These are phyloP conservation scores for Hypomontagnella monticulosa DNA, from an alignment of 495 filamentous ascomycete species.

Conservation along the genomic window DNA sequence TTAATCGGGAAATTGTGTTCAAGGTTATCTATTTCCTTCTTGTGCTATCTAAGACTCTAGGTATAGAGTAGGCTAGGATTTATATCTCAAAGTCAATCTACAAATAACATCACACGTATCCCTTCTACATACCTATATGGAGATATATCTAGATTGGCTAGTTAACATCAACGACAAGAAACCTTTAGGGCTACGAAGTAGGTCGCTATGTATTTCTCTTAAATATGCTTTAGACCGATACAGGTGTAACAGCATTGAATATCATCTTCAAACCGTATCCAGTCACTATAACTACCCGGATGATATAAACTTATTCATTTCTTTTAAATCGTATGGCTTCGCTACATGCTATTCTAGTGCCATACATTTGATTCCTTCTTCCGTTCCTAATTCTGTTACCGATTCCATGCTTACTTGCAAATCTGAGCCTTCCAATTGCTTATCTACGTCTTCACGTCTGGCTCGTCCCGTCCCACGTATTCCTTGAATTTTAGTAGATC, in stretches of 20 bases:
- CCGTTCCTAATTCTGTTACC: background rate
- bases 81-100: too few relatives aligned
- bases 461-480: constrained; percentile 87
- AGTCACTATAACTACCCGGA: background rate
- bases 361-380: background rate
- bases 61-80: too few relatives aligned
- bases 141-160: too few relatives aligned
- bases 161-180: too few relatives aligned
- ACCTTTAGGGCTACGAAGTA: too few relatives aligned
- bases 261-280: background rate
- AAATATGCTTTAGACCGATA: background rate
- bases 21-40: too few relatives aligned
- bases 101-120: too few relatives aligned
- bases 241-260: background rate
- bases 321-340: background rate
- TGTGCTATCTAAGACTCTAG: too few relatives aligned
- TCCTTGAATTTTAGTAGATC: constrained; percentile 89
- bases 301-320: background rate
- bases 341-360: background rate
- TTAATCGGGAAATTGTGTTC: too few relatives aligned
- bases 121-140: too few relatives aligned
- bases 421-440: background rate
- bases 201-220: too few relatives aligned
- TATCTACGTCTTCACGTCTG: constrained; percentile 89
- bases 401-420: background rate